phyloP scores from a whole-genome alignment of 2,329 filamentous ascomycete genomes.

The Pseudocercospora musae region DNA sequence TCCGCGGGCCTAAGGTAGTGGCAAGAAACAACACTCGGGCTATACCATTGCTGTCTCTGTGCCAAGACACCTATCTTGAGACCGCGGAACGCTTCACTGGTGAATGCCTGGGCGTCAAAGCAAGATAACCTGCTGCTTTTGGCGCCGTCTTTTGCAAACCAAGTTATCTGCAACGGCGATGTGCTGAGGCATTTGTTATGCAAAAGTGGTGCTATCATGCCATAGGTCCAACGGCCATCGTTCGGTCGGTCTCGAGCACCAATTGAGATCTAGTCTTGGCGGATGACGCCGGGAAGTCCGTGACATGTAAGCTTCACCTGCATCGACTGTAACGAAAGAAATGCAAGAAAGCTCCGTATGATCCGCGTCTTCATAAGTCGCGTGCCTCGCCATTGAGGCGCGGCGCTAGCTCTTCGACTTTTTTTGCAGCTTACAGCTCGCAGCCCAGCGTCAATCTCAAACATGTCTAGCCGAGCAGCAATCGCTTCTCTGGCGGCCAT shows the following conservation, averaged over 20 bases:
- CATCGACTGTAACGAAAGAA: constrained; percentile 2
- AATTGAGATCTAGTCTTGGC: neutral
- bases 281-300: constrained; percentile 1
- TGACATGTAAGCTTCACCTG: constrained; percentile 7
- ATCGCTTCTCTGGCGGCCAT: constrained; percentile 1
- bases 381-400: constrained; percentile 2
- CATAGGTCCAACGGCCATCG: neutral
- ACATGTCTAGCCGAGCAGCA: neutral
- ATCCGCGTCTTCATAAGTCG: constrained; percentile 1
- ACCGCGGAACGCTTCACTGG: neutral
- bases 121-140: neutral
- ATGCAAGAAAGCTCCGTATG: constrained; percentile 2
- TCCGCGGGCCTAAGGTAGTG: neutral
- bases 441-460: neutral
- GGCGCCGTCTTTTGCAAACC: neutral
- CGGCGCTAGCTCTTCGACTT: neutral
- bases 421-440: neutral
- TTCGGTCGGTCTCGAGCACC: neutral
- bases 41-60: neutral
- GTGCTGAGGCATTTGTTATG: neutral
- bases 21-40: neutral
- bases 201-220: neutral
- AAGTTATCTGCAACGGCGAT: neutral
- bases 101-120: neutral
- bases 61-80: neutral